These are phyloP conservation scores for Fusarium sulawesiense DNA, from an alignment of 2,329 filamentous ascomycete species.

Conservation along the genomic window DNA sequence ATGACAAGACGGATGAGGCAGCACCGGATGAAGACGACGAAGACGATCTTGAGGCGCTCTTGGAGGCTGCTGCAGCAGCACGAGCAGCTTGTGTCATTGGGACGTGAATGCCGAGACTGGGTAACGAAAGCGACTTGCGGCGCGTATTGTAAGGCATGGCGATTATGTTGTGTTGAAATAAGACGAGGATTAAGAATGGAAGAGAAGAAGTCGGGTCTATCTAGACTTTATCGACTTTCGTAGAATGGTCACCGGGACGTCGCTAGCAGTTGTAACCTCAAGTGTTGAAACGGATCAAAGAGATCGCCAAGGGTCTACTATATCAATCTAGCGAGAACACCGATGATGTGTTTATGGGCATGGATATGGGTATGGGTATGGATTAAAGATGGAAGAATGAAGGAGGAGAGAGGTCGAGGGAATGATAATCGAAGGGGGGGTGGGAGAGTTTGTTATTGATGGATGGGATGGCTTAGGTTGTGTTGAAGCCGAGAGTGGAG, in stretches of 20 bases:
- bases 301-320: conserved; percentile 32
- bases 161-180: conserved; percentile 23
- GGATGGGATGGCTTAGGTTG: conserved; percentile 31
- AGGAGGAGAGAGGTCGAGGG: conserved; percentile 27
- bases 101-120: conserved; percentile 91
- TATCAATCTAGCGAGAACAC: conserved; percentile 31
- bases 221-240: conserved; percentile 30
- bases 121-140: conserved; percentile 93
- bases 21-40: conserved; percentile 46
- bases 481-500: conserved; percentile 39
- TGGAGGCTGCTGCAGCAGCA: conserved; percentile 62
- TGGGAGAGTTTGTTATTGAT: conserved; percentile 42
- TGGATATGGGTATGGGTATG: conserved; percentile 7
- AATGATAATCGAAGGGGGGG: conserved; percentile 31
- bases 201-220: conserved; percentile 27
- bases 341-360: conserved; percentile 23
- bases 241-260: conserved; percentile 28
- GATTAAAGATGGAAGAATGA: conserved; percentile 12
- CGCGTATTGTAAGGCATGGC: conserved; percentile 95
- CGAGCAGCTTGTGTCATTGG: conserved; percentile 73
- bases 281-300: conserved; percentile 28
- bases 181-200: conserved; percentile 12
- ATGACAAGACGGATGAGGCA: conserved; percentile 48
- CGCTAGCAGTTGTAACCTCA: conserved; percentile 38
- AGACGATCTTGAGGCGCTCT: conserved; percentile 50